Percentiles rank a stretch among this genome's conserved stretches.
Evolutionary conservation across 805 yeast species (phyloP).

Genomic region (Pichia phayaonensis): DNA sequence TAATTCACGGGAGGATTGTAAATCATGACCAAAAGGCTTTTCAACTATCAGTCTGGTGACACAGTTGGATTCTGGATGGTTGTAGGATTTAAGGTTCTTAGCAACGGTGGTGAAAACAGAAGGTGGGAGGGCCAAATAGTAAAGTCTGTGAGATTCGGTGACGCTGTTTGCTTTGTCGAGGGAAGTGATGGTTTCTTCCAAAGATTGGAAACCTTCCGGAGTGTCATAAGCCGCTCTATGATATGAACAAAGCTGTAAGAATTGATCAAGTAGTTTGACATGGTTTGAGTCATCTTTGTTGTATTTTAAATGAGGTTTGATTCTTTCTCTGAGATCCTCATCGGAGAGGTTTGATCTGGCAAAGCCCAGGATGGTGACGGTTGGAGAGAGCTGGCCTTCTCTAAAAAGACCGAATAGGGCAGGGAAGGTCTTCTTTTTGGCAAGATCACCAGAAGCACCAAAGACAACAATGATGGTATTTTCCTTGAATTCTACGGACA

Average conservation of each 20-base stretch:
- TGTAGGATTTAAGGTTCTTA: slow-evolving; percentile 55
- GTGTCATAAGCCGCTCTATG: slow-evolving; percentile 74
- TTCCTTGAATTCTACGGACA: slow-evolving; percentile 39
- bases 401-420: slow-evolving; percentile 70
- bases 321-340: slow-evolving; percentile 61
- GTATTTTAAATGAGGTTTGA: slow-evolving; percentile 51
- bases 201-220: slow-evolving; percentile 59
- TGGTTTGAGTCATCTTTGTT: slow-evolving; percentile 29
- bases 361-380: slow-evolving; percentile 78
- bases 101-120: slow-evolving; percentile 81
- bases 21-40: slow-evolving; percentile 95
- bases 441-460: slow-evolving; percentile 94
- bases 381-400: slow-evolving; percentile 66
- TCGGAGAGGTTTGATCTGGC: slow-evolving; percentile 74
- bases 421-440: slow-evolving; percentile 92
- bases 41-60: slow-evolving; percentile 80
- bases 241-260: slow-evolving; percentile 60
- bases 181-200: slow-evolving; percentile 47
- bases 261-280: slow-evolving; percentile 38
- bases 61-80: slow-evolving; percentile 59
- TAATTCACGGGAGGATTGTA: slow-evolving; percentile 66
- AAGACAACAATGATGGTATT: slow-evolving; percentile 72
- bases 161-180: slow-evolving; percentile 47
- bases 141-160: slow-evolving; percentile 63
- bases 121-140: slow-evolving; percentile 93